Conservation (phyloP, 306 rosid species). For the Ormosia semicastrata region DNA sequence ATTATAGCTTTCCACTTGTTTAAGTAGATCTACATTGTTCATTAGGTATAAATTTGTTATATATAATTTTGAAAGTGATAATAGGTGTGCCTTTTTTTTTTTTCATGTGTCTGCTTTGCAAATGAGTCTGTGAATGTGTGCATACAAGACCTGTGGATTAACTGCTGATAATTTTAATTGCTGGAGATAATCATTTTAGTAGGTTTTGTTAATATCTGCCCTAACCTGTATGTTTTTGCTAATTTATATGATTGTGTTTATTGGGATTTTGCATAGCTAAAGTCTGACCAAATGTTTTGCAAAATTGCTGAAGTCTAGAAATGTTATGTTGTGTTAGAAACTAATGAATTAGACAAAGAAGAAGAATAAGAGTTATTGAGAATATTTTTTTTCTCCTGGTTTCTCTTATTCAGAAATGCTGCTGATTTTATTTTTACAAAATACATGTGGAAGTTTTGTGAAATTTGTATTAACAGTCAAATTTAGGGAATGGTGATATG, state of each 20-base stretch:
- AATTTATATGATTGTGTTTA: background rate
- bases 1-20: background rate
- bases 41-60: background rate
- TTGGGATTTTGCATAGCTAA: background rate
- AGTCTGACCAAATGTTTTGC: background rate
- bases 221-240: background rate
- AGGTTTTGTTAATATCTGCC: background rate
- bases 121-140: background rate
- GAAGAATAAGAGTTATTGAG: too few species aligned
- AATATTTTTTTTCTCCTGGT: too few species aligned
- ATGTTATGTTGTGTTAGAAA: background rate
- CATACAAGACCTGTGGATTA: background rate
- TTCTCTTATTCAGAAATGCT: too few species aligned
- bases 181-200: background rate
- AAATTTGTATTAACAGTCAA: background rate
- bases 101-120: constrained; percentile 4
- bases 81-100: background rate
- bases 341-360: too few species aligned
- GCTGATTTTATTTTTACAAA: too few species aligned
- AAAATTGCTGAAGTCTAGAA: background rate
- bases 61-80: background rate
- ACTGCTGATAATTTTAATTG: too few species aligned
- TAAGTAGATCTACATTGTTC: background rate
- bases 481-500: background rate
- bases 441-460: too few species aligned